Percentiles rank a stretch among this genome's conserved stretches.
These are phyloP conservation scores for Scleroderma citrinum DNA, from an alignment of 768 basidiomycete species.

Conservation along the genomic window DNA sequence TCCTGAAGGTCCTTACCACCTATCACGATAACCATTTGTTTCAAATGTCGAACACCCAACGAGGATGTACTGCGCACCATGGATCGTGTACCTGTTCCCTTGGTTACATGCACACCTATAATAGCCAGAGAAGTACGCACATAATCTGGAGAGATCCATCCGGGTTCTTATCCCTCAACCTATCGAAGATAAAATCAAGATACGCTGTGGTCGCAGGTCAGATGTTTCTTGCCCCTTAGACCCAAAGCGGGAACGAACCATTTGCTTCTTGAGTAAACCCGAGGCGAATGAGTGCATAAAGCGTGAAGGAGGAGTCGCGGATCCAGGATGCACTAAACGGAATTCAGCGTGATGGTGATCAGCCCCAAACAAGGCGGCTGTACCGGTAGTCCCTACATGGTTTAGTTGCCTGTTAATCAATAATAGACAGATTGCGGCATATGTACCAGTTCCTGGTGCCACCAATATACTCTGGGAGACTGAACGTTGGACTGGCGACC, in stretches of 20 bases:
- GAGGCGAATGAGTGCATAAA: slow-evolving; percentile 89
- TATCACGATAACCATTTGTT: slow-evolving; percentile 13
- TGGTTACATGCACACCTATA: background rate
- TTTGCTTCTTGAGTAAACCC: slow-evolving; percentile 94
- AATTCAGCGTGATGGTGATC: background rate
- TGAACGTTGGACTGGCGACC: slow-evolving; percentile 93
- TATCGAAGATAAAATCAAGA: slow-evolving; percentile 86
- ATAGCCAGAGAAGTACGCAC: slow-evolving; percentile 29
- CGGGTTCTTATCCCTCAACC: slow-evolving; percentile 75
- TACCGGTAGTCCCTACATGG: slow-evolving; percentile 62
- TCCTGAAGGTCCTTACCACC: slow-evolving; percentile 79
- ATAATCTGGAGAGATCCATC: slow-evolving; percentile 95
- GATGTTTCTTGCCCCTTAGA: background rate
- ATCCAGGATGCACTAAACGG: slow-evolving; percentile 75
- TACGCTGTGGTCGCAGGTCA: slow-evolving; percentile 44
- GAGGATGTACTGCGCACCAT: slow-evolving; percentile 43
- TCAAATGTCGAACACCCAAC: no score
- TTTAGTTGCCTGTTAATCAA: no score
- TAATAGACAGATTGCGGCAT: background rate
- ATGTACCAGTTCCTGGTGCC: slow-evolving; percentile 80
- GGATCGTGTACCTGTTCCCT: slow-evolving; percentile 68
- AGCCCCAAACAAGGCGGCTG: background rate
- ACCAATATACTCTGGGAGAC: slow-evolving; percentile 87
- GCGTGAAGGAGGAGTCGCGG: slow-evolving; percentile 92
- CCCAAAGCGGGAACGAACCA: slow-evolving; percentile 37